Evolutionary conservation across 495 filamentous ascomycete genomes (phyloP), one percentile per base, ranked within the genome.

Genomic region (Lasiosphaeria ovina): DNA sequence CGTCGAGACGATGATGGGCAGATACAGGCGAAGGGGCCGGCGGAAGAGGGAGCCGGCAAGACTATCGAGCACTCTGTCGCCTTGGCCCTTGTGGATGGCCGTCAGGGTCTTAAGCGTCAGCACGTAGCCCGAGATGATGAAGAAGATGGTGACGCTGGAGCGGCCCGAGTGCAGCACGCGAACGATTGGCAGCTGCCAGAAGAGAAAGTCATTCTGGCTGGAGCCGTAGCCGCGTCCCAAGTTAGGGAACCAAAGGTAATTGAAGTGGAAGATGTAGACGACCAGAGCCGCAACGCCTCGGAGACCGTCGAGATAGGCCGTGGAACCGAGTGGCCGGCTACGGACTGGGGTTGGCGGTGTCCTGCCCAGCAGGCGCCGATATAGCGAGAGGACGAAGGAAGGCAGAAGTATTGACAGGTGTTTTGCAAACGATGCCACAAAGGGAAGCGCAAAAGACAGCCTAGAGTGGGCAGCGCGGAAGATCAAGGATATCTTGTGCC

Each of bases 61-160:
- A 34, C 34, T 50, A n/a, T 35, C 51, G 40, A 55, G 52, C 34
- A 55, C 55, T 3, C 44, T 53, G 42, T 42, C 48, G 14, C 33
- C 9, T 3, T 45, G 31, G 6, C 55, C 51, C 9, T n/a, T 12
- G 51, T 57, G 50, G 10, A 59, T 59, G 32, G 81, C 14, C 85
- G 63, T 0, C 82, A 81, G 58, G 85, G 83, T 57, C 44, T 50
- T 49, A 56, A 82, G 79, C 16, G 82, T 82, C 6, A 87, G 72
- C 3, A 85, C 83, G 57, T 83, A 84, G 59, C 85, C 84, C 5
- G 83, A 85, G 50, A 87, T 80, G 50, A 87, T 82, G 68, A 86
- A 87, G 74, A 87, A 87, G 50, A 86, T 80, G 64, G 80, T 76
- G 16, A 87, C 85, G 81, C 84, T 84, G 47, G 84, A 79, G 59